phyloP scores from a whole-genome alignment of 2,329 filamentous ascomycete genomes.

The Verticillium dahliae region DNA sequence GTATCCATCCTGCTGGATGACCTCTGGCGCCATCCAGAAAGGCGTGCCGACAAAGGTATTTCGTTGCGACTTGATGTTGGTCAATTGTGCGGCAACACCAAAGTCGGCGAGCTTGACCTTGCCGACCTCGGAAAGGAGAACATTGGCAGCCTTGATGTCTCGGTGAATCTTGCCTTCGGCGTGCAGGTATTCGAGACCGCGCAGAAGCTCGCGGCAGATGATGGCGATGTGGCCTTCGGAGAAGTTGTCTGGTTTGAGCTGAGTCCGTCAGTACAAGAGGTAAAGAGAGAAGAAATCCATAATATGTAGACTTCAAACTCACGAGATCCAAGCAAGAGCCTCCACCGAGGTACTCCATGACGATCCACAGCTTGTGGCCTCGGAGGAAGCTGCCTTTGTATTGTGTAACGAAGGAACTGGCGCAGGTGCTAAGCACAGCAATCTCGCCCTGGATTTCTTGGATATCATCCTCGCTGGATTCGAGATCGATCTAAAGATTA shows the following conservation, averaged over 20 bases:
- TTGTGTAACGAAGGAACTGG: conserved; percentile 87
- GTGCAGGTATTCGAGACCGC: conserved; percentile 89
- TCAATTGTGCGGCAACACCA: conserved; percentile 91
- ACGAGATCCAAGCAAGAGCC: conserved; percentile 93
- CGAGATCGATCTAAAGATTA: conserved; percentile 77
- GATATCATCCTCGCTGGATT: conserved; percentile 97
- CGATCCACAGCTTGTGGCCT: conserved; percentile 96
- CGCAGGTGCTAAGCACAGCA: conserved; percentile 87
- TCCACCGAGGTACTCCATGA: conserved; percentile 96
- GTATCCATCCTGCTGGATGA: conserved; percentile 77
- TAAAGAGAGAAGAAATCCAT: too few relatives aligned
- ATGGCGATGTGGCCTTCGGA: conserved; percentile 88
- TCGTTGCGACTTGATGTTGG: conserved; percentile 94
- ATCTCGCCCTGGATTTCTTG: conserved; percentile 98
- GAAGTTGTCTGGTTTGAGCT: conserved; percentile 88
- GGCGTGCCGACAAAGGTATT: conserved; percentile 97
- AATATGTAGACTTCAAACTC: conserved; percentile 19
- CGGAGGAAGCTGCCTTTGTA: conserved; percentile 96
- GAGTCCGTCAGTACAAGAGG: conserved; percentile 20
- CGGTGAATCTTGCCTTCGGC: conserved; percentile 92
- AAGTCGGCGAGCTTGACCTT: conserved; percentile 97
- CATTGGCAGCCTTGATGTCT: conserved; percentile 94
- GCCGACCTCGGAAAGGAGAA: conserved; percentile 83
- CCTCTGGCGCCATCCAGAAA: conserved; percentile 95
- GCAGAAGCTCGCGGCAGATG: conserved; percentile 83